Conservation (phyloP, 306 rosid genomes). For the Inga leiocalycina region DNA sequence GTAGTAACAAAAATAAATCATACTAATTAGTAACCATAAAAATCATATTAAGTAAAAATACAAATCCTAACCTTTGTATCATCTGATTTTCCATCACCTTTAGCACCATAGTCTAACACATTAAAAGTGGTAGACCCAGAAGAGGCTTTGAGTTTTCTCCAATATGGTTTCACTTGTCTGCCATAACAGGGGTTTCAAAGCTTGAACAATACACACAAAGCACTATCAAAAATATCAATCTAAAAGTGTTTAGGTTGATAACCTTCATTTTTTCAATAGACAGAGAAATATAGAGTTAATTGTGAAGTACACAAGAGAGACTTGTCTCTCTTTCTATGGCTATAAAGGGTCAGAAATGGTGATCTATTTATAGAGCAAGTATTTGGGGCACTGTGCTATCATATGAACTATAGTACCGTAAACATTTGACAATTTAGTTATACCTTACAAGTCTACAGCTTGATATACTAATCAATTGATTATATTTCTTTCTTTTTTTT, state of each 20-base stretch:
- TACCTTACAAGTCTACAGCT: background rate
- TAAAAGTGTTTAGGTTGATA: conserved; percentile 32
- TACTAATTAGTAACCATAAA: background rate
- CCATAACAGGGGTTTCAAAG: no score
- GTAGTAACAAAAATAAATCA: background rate
- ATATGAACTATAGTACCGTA: conserved; percentile 43
- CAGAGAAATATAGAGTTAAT: background rate
- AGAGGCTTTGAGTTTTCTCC: conserved; percentile 37
- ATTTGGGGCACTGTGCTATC: conserved; percentile 49
- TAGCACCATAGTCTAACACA: conserved; percentile 73
- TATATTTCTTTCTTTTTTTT: background rate
- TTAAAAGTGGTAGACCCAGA: conserved; percentile 47
- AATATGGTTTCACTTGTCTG: no score
- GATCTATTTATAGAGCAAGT: conserved; percentile 42
- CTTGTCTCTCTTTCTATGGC: background rate
- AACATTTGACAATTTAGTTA: conserved; percentile 22
- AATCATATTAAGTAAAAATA: background rate
- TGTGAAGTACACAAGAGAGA: conserved; percentile 19
- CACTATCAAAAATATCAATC: no score
- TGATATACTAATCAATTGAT: background rate
- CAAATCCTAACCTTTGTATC: conserved; percentile 64
- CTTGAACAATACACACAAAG: no score
- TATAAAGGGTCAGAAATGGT: background rate
- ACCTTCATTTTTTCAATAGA: conserved; percentile 33
- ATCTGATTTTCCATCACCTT: conserved; percentile 77